Evolutionary conservation across 2,329 filamentous ascomycete species (phyloP), one percentile per base, ranked within the genome.

Genomic region (Talaromyces sp.): DNA sequence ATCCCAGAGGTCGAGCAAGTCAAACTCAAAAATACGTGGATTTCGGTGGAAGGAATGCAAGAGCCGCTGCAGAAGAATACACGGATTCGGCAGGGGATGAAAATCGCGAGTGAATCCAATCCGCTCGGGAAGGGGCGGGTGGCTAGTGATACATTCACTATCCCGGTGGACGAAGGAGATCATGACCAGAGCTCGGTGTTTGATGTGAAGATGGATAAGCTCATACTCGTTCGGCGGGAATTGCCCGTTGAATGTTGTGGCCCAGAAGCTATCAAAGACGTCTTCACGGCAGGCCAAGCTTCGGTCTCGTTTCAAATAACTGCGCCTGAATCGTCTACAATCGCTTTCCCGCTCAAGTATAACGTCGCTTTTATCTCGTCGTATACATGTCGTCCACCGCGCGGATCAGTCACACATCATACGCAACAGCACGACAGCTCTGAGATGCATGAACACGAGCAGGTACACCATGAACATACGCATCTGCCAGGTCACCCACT

Each of bases 341-440:
- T 74, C 11, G 64, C 68, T 10, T 69, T 79, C 31, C 70, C 76
- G 1, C 68, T 84, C 25, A 71, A 68, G 15, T 75, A 81, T 65
- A 80, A 83, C 59, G 75, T 81, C 13, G 75, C 79, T 28, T 84
- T 84, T 64, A 70, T 85, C 43, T 76, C 80, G 0, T 80, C 81
- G 1, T 80, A 80, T 64, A 80, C 79, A 17, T 85, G 82, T 65
- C 75, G 72, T 6, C 72, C 77, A 10, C 79, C 80, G 2, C 62
- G 66, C 6, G 74, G 74, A 3, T 66, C 69, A 46, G 63, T 66
- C 7, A 63, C 60, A 7, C 55, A 56, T 40, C 35, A 56, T 48
- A 13, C 21, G 9, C 35, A 22, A 22, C 17, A 28, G 9, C 35
- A 21, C 10, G 31, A 37, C 11, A 31, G 5, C 28, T 41, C 19